Percentiles rank a stretch among this genome's conserved stretches.
phyloP scores from a whole-genome alignment of 2,329 filamentous ascomycete species.

The Exophiala xenobiotica region DNA sequence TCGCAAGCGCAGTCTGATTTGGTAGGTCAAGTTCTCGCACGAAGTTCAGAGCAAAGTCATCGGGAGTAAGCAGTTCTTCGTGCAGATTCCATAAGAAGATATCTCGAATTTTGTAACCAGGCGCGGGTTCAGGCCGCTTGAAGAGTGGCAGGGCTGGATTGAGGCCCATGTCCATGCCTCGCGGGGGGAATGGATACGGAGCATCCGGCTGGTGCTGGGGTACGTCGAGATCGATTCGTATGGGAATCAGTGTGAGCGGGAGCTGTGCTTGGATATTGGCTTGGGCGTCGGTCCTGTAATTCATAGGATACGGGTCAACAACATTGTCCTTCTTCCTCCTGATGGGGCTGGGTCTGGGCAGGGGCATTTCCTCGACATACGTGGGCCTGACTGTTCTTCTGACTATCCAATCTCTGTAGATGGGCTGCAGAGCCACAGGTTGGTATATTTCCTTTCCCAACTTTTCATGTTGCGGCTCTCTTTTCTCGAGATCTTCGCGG shows the following conservation, averaged over 20 bases:
- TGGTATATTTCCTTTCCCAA: slow-evolving; percentile 76
- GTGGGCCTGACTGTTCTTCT: slow-evolving; percentile 57
- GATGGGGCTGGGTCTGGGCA: neutral
- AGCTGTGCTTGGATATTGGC: slow-evolving; percentile 68
- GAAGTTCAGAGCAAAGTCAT: slow-evolving; percentile 87
- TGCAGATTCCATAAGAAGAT: slow-evolving; percentile 98
- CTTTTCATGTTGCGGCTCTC: slow-evolving; percentile 68
- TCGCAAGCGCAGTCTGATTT: slow-evolving; percentile 65
- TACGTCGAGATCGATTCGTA: slow-evolving; percentile 93
- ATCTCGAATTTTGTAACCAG: slow-evolving; percentile 85
- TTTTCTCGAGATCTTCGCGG: slow-evolving; percentile 69
- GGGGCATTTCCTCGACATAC: slow-evolving; percentile 34
- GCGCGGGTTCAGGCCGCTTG: slow-evolving; percentile 72
- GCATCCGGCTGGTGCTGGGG: slow-evolving; percentile 61
- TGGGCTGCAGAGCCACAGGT: slow-evolving; percentile 82
- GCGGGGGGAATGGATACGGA: slow-evolving; percentile 45
- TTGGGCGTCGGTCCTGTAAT: slow-evolving; percentile 57
- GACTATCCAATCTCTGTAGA: slow-evolving; percentile 95
- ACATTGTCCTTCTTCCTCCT: neutral
- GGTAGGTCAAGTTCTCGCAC: slow-evolving; percentile 93
- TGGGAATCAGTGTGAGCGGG: slow-evolving; percentile 87
- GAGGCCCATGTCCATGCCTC: slow-evolving; percentile 42
- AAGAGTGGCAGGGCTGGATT: slow-evolving; percentile 75
- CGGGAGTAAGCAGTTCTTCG: slow-evolving; percentile 88
- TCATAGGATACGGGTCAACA: slow-evolving; percentile 12